Base-by-base conservation (phyloP, 106 monocot species). In the Dioscorea alata region DNA sequence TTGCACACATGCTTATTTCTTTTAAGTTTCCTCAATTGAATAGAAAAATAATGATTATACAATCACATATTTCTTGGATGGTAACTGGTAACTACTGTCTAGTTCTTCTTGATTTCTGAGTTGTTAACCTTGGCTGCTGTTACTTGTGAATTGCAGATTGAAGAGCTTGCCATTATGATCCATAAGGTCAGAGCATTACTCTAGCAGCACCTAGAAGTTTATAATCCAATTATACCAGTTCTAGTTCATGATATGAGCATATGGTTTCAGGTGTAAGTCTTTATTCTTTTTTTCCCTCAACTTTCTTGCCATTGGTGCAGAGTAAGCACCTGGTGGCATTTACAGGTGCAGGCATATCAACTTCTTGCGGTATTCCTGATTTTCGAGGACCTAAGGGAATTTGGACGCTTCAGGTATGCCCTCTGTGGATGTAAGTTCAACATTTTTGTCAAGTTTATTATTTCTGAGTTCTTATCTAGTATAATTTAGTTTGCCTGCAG, bases 261-360 rank as follows among this genome's bases (percentile, higher is more conserved):
- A 42, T 42, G 2, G 42, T 22, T 31, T 13, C 17, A 13, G 23
- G 21, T 22, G 23, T 34, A 64, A 63, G 31, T 22, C 13, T 68
- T 64, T 63, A 13, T 63, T 20, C 49, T 69, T 23, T 18, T 28
- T 10, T 49, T 42, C 42, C 1, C 42, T 61, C 24, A n/a, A 52
- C 18, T 57, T 67, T 23, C 33, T 28, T 16, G 66, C n/a, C 33
- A 32, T 72, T 24, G 14, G 58, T 71, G 64, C 83, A 99, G 97
- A 93, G 97, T 70, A 99, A 90, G 71, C 92, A 99, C 82, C 64
- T 99, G 57, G 92, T 99, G 50, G 90, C 74, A 73, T 99, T 99
- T 75, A 99, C 97, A 9, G 97, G 97, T 33, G 97, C 97, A 50
- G 97, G 97, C 59, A 99, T 99, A 82, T 99, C 97, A 69, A 99